phyloP scores from a whole-genome alignment of 116 monocot genomes.

The Phalaenopsis hybrid region DNA sequence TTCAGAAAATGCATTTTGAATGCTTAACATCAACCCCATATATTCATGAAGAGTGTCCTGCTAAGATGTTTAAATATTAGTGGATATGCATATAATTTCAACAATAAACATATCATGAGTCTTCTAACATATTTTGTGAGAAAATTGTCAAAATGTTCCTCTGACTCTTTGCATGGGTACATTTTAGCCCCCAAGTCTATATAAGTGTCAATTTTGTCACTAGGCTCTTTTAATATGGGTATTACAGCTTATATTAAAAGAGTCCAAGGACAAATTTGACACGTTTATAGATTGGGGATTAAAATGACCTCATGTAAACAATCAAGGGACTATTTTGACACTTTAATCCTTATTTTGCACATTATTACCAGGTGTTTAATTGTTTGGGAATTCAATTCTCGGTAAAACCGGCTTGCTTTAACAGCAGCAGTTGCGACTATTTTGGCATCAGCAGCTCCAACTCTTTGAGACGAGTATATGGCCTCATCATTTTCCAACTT shows the following conservation, averaged over 20 bases:
- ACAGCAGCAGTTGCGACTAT: slow-evolving; percentile 73
- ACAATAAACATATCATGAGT: neutral
- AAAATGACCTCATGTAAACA: no score
- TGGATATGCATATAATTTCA: neutral
- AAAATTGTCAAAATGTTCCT: no score
- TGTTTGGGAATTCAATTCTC: slow-evolving; percentile 70
- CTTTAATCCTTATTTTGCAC: neutral
- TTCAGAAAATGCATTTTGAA: slow-evolving; percentile 82
- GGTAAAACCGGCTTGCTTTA: slow-evolving; percentile 70
- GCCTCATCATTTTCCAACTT: slow-evolving; percentile 89
- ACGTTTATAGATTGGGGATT: no score
- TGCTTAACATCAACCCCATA: slow-evolving; percentile 75
- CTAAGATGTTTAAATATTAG: slow-evolving; percentile 10
- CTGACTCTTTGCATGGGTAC: no score
- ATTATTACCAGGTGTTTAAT: slow-evolving; percentile 74
- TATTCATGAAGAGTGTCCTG: slow-evolving; percentile 93
- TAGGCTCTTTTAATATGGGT: no score
- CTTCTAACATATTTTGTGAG: neutral
- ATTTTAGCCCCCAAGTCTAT: no score
- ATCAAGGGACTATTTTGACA: no score
- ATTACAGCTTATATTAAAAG: no score
- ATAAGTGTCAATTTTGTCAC: no score
- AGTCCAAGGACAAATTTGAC: no score
- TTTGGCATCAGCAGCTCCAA: slow-evolving; percentile 54
- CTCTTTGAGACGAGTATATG: slow-evolving; percentile 49